Evolutionary conservation across 176 grass and related monocot genomes (phyloP), one percentile per base, ranked within the genome.

Genomic region (Elymus sibiricus): DNA sequence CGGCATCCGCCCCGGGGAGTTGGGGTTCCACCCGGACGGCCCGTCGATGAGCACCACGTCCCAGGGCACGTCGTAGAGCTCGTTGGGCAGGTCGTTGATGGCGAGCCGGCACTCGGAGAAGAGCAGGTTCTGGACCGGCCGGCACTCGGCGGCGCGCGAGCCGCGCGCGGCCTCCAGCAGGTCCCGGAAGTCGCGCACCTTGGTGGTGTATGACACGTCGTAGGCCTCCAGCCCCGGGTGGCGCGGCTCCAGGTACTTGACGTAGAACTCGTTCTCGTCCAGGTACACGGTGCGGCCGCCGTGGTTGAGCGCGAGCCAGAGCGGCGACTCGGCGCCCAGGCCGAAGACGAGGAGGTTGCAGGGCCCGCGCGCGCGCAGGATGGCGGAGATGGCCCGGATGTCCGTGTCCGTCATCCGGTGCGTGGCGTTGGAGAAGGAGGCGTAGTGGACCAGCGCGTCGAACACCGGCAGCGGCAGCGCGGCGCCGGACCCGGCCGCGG

Each of bases 241-340:
- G 9, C 72, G 83, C 24, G 78, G 84, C 87, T 99, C 97, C 15
- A 99, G 73, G 91, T 96, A 90, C 51, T 95, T 91, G 70, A 99
- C 87, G 88, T 99, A 99, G 89, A 96, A 99, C 86, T 99, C 92
- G 91, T 99, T 94, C 92, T 99, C 97, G 31, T 99, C 97, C 0
- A 99, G 85, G 89, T 97, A 99, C 9, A 99, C 97, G 1, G 97
- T 99, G 39, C 89, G 94, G 4, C 97, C 97, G 79, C 97, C 97
- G 82, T 88, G 86, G 87, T 99, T 99, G 37, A 99, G 90, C 0
- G 97, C 97, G 0, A 92, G 87, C 97, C 97, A 99, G 6, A 95
- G 90, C 5, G 93, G 90, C 0, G 88, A 88, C 76, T 95, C 93
- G 2, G 77, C 10, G 55, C 90, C 81, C 0, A 95, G 87, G 0